phyloP scores from a whole-genome alignment of 345 rosid genomes.

The Schrenkiella parvula region DNA sequence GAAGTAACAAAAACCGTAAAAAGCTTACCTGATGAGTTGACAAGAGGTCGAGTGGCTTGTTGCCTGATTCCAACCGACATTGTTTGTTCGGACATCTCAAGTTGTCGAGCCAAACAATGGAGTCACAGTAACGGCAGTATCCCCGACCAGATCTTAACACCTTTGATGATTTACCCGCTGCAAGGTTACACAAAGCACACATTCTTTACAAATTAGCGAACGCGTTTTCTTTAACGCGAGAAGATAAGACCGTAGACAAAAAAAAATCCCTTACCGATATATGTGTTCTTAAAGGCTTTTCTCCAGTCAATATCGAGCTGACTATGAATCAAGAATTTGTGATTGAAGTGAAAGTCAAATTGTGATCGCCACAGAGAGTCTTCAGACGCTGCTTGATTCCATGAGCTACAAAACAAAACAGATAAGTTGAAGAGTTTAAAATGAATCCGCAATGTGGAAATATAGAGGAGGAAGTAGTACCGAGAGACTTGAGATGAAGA shows the following conservation, averaged over 20 bases:
- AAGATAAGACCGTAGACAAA: neutral
- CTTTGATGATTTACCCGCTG: conserved; percentile 42
- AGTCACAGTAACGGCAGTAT: conserved; percentile 46
- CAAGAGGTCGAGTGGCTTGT: conserved; percentile 13
- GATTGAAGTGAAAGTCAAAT: conserved; percentile 33
- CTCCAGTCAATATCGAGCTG: conserved; percentile 46
- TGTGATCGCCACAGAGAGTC: conserved; percentile 53
- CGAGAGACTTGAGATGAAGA: conserved; percentile 56
- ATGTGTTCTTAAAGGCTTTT: conserved; percentile 51
- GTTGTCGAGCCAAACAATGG: conserved; percentile 25
- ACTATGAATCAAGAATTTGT: conserved; percentile 25
- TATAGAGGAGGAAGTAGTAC: conserved; percentile 37
- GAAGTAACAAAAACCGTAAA: neutral
- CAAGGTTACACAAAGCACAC: neutral
- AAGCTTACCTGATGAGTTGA: conserved; percentile 11
- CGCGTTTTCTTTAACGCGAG: neutral
- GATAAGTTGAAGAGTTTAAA: neutral
- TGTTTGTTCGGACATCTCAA: conserved; percentile 28
- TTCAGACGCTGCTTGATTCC: conserved; percentile 66
- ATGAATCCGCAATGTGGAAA: neutral
- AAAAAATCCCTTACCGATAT: conserved; percentile 40
- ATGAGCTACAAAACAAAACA: conserved; percentile 52
- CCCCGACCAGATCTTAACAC: conserved; percentile 52
- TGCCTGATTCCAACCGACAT: conserved; percentile 9
- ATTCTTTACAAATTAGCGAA: neutral